Evolutionary conservation across 768 basidiomycete genomes (phyloP), one percentile per base, ranked within the genome.

Genomic region (Lentinula sp.): DNA sequence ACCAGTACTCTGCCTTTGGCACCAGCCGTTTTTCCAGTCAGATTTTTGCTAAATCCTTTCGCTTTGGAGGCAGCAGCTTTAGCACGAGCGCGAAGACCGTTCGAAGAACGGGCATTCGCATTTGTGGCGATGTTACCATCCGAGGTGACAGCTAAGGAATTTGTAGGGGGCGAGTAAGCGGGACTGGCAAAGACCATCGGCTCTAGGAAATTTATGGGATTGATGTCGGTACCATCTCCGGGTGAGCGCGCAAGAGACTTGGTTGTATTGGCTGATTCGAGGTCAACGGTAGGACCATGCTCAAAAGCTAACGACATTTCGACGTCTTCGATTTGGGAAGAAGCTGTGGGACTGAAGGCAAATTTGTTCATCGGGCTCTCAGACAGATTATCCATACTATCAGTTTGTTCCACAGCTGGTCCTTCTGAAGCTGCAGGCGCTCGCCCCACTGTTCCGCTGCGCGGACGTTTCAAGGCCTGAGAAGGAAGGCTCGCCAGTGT

Each of bases 1-100:
- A 64, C 62, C 23, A 65, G 67, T 54, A 70, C 69, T 39, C 64
- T 67, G 9, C 39, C 59, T 52, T 16, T 60, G 18, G 37, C 28
- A 16, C 40, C 23, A 15, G 11, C 42, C 11, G 32, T 4, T 45
- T 52, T 60, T 8, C 40, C 28, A 10, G 59, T 28, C 28, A 60
- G 8, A 4, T 37, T 37, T 31, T 16, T 60, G 37, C 59, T 43
- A 4, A 60, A 21, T 4, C 37, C 59, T 39, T 60, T 60, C 6
- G 59, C 59, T 39, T 51, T 60, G 5, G 50, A 52, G 28, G 59
- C 49, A 21, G 50, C 59, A 40, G 50, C 50, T 52, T 43, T 50
- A 16, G 59, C 59, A 21, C 40, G 48, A 16, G 59, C 59, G 5
- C 39, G 35, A n/a, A 60, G 31, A 13, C 45, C 45, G 21, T n/a